Conservation (phyloP, 1,284 basidiomycete species). For the Butyriboletus appendiculatus region DNA sequence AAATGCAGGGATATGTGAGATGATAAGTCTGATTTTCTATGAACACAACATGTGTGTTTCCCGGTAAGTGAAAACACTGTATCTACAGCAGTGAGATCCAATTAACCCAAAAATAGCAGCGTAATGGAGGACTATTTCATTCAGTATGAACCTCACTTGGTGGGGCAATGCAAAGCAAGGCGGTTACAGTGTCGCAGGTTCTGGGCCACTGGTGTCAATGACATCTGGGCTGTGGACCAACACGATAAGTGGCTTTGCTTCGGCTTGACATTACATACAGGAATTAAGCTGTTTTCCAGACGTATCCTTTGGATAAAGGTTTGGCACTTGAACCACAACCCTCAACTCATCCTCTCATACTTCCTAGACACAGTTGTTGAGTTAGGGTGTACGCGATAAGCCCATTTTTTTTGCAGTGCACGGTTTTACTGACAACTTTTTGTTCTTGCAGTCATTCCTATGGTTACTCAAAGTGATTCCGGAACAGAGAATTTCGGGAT, state of each 20-base stretch:
- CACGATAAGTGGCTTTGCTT: slow-evolving; percentile 1
- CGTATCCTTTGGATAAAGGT: background rate
- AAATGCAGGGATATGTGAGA: background rate
- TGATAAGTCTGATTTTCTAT: background rate
- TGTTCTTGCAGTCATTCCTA: background rate
- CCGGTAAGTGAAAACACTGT: background rate
- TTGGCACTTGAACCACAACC: background rate
- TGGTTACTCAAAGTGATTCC: slow-evolving; percentile 31
- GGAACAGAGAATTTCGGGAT: slow-evolving; percentile 29
- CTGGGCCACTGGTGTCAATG: background rate
- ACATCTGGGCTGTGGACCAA: slow-evolving; percentile 4
- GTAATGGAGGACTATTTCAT: background rate
- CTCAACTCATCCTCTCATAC: background rate
- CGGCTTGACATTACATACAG: background rate
- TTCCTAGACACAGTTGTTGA: background rate
- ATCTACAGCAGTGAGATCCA: background rate
- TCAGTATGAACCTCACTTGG: background rate
- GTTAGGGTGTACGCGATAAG: background rate
- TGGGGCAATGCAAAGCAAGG: background rate
- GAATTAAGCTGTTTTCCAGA: background rate
- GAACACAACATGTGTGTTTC: background rate
- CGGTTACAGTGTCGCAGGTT: background rate
- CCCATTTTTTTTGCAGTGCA: background rate
- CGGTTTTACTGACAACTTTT: background rate
- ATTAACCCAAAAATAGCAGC: background rate